Evolutionary conservation across 192 early-diverging fungal genomes (phyloP), one percentile per base, ranked within the genome.

Genomic region (Coemansia reversa): DNA sequence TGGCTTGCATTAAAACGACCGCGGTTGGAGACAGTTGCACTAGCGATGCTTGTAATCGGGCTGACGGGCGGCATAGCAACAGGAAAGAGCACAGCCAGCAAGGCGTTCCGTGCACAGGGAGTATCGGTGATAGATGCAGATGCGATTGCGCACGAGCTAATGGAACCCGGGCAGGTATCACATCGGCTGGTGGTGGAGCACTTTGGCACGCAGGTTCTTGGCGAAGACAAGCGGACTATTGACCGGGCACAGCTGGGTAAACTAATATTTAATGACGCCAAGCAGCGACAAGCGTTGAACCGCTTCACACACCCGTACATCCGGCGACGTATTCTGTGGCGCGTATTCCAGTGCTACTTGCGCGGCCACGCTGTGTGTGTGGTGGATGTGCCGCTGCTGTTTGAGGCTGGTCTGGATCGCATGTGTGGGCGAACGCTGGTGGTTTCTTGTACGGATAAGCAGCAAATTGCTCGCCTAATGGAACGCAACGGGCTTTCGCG

Each of bases 41-140:
- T 22, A 51, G 35, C 47, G 55, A 98, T 98, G 96, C 87, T 90
- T 54, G 74, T 98, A 23, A 73, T 97, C 35, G 96, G 96, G 11
- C 83, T 98, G 42, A 98, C 97, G 8, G 97, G 97, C 57, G 94
- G 95, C 27, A 99, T 99, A 53, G 92, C 94, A 27, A 87, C 90
- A 11, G 91, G 91, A 59, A 98, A 98, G 78, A 91, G 90, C 50
- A 96, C 93, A 6, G 92, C 94, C 28, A 90, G 90, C 27, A 62
- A 72, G 8, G 83, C 87, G 27, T 78, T 96, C 29, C 54, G 61
- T 11, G 74, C 84, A 3, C 66, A 67, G 24, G 75, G 67, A 2
- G 72, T 92, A 19, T 90, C 95, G 6, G 81, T 99, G 47, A 86
- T 99, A 27, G 97, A 99, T 64, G 92, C 93, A 16, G 97, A 98